Base-by-base conservation (phyloP, 2,329 filamentous ascomycete species). In the Colletotrichum sojae region DNA sequence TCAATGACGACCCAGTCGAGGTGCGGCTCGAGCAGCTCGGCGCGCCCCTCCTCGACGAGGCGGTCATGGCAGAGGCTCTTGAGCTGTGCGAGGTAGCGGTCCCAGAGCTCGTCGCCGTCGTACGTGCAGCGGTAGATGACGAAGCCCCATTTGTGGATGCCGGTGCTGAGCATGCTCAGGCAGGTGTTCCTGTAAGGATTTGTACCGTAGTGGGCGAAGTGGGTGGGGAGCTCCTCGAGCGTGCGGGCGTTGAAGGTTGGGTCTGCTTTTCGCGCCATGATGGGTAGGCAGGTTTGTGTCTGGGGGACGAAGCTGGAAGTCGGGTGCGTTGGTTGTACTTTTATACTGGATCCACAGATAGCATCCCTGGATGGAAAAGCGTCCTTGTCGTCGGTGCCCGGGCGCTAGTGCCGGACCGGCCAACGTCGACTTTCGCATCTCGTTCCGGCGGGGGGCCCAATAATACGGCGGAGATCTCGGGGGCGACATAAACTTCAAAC, bases 81-180 rank as follows among this genome's bases (percentile, higher is more conserved):
- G 5, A 70, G 54, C 22, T 63, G 65, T 1, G 45, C 0, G 0
- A 65, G 27, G 40, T 69, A 71, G 16, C 65, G 63, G 2, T 43
- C 22, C 72, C 66, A 74, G 9, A 66, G 63, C 0, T 54, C 69
- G 25, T 65, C 67, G 27, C 73, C 69, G 5, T 48, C 46, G 40
- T 74, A 74, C 0, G 69, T 65, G 53, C 71, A 71, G 39, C 72
- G 61, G 36, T 73, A 74, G 13, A 72, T 52, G 25, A 69, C 53
- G 36, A 70, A 73, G 22, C 71, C 71, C 71, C 70, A 73, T 48
- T 22, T 62, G 49, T 68, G 71, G 54, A 54, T 57, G 15, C 69
- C 48, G 13, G 48, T 63, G 1, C 16, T 49, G 15, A 56, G 27
- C 52, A 67, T 63, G 25, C 18, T 1, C 4, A 39, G 51, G n/a